Base-by-base conservation (phyloP, 2,329 filamentous ascomycete genomes). In the Hirsutella rhossiliensis region DNA sequence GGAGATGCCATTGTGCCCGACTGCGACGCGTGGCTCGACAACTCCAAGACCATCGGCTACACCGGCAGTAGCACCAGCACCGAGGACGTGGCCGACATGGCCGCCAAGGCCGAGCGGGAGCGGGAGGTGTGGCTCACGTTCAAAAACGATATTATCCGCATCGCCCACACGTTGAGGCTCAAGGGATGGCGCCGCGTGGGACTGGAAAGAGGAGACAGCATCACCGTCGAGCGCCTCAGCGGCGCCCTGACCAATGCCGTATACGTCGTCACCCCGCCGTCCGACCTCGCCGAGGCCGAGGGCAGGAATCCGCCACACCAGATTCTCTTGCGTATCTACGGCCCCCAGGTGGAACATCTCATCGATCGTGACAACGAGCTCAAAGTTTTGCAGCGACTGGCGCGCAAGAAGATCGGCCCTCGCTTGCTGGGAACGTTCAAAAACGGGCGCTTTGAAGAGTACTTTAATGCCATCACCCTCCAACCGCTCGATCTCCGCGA, bases 371-470 rank as follows among this genome's bases (percentile, higher is more conserved):
- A 96, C 45, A 84, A 84, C 20, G 92, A 98, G 61, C 71, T 98
- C 15, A 79, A 81, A 47, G 92, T 97, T 41, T 73, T 98, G 17
- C 78, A 83, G 47, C 82, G 92, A 37, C 75, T 98, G 29, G 87
- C 86, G 3, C 81, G 85, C 44, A 95, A 96, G 71, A 88, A 84
- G 54, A 98, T 98, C 50, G 92, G 92, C 3, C 92, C 92, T 5
- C 80, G 87, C 15, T 71, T 98, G 28, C 71, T 98, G 1, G 92
- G 92, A 1, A 96, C 87, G 0, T 98, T 98, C 61, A 78, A 75
- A 43, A 98, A 98, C 57, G 92, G 92, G 11, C 84, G 92, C 5
- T 98, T 98, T 52, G 92, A 98, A 64, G 84, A 98, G 61, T 97
- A 82, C 59, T 85, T 96, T 59, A 79, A 95, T 57, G 88, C 92